Base-by-base conservation (phyloP, 805 yeast genomes). In the Saccharomycopsis javanensis region DNA sequence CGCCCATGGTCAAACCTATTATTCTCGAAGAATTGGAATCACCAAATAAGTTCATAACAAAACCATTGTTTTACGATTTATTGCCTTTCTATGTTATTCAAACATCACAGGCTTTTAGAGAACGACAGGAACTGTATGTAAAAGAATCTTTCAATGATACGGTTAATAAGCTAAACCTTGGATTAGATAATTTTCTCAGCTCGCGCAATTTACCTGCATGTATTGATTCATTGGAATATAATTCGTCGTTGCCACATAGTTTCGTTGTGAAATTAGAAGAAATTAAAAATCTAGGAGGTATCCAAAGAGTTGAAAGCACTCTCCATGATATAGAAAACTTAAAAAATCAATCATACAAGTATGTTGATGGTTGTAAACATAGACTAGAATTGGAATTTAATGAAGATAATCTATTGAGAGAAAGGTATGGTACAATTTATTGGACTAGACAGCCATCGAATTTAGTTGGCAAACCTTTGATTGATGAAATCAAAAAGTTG, bases 21-120 rank as follows among this genome's bases (percentile, higher is more conserved):
- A 71, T 70, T 2, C 69, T 79, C 0, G 66, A 64, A 2, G 74
- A 72, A 4, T 65, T 80, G 1, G 59, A 63, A 3, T 64, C 62
- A 0, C 74, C 78, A 3, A 55, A 65, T 15, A 54, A 50, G 15
- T 50, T 13, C 33, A 46, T 57, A 50, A 56, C 2, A 57, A 57
- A 61, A 15, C 16, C 42, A n/a, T 64, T 83, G n/a, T 84, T 90
- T 63, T 69, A 71, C n/a, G 79, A 79, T 20, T 68, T 90, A 2
- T 65, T 89, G 1, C 96, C 97, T 0, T 79, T 78, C 61, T 68
- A 76, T 2, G 79, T 88, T 1, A 77, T 86, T 46, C 86, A 84
- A 63, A 76, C 81, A 2, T 81, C 88, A 0, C 79, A 78, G 45
- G 84, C 90, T 0, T 87, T 80, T 65, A 76, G 79, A 55, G 92